Conservation (phyloP, 192 early-diverging fungal species). For the Backusella circina region DNA sequence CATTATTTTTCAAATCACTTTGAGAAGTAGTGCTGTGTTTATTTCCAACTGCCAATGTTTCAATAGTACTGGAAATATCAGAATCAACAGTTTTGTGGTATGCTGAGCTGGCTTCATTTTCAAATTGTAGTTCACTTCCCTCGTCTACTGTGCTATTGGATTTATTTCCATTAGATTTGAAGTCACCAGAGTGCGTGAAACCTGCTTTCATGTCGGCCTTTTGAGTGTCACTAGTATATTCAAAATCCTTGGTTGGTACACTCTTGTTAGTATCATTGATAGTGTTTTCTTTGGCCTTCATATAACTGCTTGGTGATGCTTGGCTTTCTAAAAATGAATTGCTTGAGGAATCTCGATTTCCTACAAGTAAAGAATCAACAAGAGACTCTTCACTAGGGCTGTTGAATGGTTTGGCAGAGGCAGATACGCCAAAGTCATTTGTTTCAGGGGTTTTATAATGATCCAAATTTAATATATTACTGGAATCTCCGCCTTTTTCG, state of each 20-base stretch:
- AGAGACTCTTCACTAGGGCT: not conserved
- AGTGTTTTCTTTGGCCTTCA: not conserved
- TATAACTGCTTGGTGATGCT: not conserved
- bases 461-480: not conserved
- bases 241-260: not conserved
- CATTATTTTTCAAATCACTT: not conserved
- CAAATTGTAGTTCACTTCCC: not conserved
- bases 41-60: too few species aligned
- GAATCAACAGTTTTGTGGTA: not conserved
- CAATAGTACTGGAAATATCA: not conserved
- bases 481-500: not conserved
- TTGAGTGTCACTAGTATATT: not conserved
- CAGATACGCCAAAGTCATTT: not conserved
- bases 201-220: not conserved
- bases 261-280: not conserved
- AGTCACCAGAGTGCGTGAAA: not conserved
- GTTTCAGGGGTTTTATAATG: not conserved
- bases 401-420: not conserved
- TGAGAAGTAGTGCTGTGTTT: not conserved
- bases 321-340: not conserved
- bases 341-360: not conserved
- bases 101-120: not conserved
- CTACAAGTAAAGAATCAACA: not conserved
- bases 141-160: not conserved
- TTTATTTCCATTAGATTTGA: not conserved